Evolutionary conservation across 1,284 basidiomycete genomes (phyloP).

Genomic region (Microstroma glucosiphilum): DNA sequence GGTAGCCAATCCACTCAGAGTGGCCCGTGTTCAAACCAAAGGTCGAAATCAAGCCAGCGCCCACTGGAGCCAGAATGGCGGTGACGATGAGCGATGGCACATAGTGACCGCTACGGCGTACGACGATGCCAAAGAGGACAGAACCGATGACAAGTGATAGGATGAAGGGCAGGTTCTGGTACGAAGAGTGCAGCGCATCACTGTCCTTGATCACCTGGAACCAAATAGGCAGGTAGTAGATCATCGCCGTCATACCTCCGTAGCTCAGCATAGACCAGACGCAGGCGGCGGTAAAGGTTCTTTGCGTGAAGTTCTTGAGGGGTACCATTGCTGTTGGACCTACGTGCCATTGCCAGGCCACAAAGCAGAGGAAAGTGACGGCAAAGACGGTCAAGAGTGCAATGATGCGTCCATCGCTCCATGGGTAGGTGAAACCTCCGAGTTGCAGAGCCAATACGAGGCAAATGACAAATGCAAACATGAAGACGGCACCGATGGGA

Average conservation of each 20-base stretch:
- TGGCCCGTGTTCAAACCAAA: slow-evolving; percentile 9
- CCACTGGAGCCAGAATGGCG: slow-evolving; percentile 13
- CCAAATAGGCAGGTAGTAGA: slow-evolving; percentile 23
- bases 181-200: slow-evolving; percentile 11
- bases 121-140: slow-evolving; percentile 11
- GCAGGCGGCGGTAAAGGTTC: background rate
- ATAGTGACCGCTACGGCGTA: slow-evolving; percentile 16
- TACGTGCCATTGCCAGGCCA: slow-evolving; percentile 17
- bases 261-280: slow-evolving; percentile 17
- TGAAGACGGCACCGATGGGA: slow-evolving; percentile 49
- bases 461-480: slow-evolving; percentile 37
- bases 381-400: slow-evolving; percentile 13
- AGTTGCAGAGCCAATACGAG: slow-evolving; percentile 16
- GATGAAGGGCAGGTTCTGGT: slow-evolving; percentile 15
- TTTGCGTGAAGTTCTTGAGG: slow-evolving; percentile 12
- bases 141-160: slow-evolving; percentile 10
- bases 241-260: slow-evolving; percentile 15
- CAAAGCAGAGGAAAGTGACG: slow-evolving; percentile 12
- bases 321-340: slow-evolving; percentile 14
- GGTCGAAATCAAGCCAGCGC: slow-evolving; percentile 16
- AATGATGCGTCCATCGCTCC: slow-evolving; percentile 13
- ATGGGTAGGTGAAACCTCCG: slow-evolving; percentile 10
- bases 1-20: slow-evolving; percentile 17
- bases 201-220: slow-evolving; percentile 17
- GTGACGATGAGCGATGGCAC: slow-evolving; percentile 14